Conservation (phyloP, 441 rosid species). For the Aquilaria agallochum region DNA sequence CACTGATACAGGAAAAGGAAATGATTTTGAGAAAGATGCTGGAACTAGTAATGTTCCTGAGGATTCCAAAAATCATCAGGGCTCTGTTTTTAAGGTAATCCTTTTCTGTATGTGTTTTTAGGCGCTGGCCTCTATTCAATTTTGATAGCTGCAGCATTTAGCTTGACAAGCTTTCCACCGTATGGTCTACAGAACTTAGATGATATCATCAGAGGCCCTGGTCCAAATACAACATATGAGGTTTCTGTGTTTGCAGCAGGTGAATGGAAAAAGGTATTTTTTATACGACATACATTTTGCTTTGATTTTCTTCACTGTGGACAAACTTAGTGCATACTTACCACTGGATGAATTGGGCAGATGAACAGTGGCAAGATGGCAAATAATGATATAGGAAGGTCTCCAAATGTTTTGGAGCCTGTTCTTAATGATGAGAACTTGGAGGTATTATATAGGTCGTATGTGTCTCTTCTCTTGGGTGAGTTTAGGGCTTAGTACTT, state of each 20-base stretch:
- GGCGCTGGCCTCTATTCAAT: too few relatives aligned
- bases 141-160: not conserved
- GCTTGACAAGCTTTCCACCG: slow-evolving; percentile 7
- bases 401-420: slow-evolving; percentile 26
- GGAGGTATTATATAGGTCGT: slow-evolving; percentile 30
- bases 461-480: too few relatives aligned
- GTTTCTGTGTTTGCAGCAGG: slow-evolving; percentile 73
- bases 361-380: slow-evolving; percentile 36
- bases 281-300: not conserved
- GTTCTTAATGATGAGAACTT: slow-evolving; percentile 24
- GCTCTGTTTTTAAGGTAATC: slow-evolving; percentile 46
- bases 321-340: slow-evolving; percentile 9
- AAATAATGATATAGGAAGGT: slow-evolving; percentile 25
- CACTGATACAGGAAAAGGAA: slow-evolving; percentile 20
- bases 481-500: too few relatives aligned
- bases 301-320: slow-evolving; percentile 5
- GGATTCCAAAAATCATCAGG: slow-evolving; percentile 30
- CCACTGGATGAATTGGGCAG: slow-evolving; percentile 30
- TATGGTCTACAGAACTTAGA: slow-evolving; percentile 44
- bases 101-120: not conserved
- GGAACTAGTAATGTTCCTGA: slow-evolving; percentile 25
- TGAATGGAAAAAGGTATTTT: slow-evolving; percentile 72
- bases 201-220: slow-evolving; percentile 38
- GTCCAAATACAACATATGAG: slow-evolving; percentile 71
- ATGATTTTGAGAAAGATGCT: slow-evolving; percentile 28